Evolutionary conservation across 2,329 filamentous ascomycete species (phyloP), one percentile per base, ranked within the genome.

Genomic region (Pseudogymnoascus sp.): DNA sequence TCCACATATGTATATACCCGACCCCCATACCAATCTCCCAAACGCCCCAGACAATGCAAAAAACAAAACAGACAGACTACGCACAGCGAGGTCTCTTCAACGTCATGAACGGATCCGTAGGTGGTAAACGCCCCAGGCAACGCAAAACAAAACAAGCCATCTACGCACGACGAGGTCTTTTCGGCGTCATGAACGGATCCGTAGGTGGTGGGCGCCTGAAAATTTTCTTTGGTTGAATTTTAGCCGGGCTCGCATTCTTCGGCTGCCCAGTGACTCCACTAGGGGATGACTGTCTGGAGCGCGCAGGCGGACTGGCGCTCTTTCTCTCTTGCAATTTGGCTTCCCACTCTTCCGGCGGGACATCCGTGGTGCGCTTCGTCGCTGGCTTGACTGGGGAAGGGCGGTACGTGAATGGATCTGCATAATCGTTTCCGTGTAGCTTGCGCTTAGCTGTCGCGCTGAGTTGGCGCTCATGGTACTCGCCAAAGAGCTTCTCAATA

Each of bases 401-500:
- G 50, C 50, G 50, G 2, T 56, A 33, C n/a, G 50, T 56, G 28
- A 7, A 56, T 4, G 50, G 50, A 16, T 56, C 50, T 4, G 50
- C 50, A 5, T 56, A 56, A 14, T 56, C 50, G n/a, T 56, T 56
- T 33, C 50, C 50, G 28, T 56, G 50, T 18, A 56, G 50, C 16
- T 56, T 56, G 50, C 50, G 50, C 16, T 56, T 56, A 2, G 50
- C 50, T 7, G 50, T 56, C 3, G 28, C 28, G n/a, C 6, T 56
- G 16, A 56, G 50, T n/a, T 56, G 50, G 28, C 50, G 50, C 1
- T 56, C 50, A 56, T 56, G 50, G 16, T 56, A 56, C 10, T 70
- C 64, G n/a, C 67, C 65, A 1, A 70, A 68, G 14, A 65, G 12
- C 10, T 61, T 33, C 31, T 56, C 25, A 2, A 50, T 62, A 12